Evolutionary conservation across 1,284 basidiomycete genomes (phyloP).

Genomic region (Cryptococcus maquisensis): DNA sequence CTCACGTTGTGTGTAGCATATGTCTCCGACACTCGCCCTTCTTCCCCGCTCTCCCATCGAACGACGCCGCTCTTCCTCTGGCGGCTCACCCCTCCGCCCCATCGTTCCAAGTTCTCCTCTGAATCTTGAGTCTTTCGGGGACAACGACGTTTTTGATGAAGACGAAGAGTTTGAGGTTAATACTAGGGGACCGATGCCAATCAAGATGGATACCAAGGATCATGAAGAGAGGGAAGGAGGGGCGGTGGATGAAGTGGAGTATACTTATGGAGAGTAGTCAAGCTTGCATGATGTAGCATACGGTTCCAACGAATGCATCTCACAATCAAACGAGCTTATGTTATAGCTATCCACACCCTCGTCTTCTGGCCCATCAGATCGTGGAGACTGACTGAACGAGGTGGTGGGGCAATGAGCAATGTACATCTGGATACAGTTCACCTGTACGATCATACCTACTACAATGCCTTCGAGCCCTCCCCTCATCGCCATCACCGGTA

Average conservation of each 20-base stretch:
- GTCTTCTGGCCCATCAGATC: no score
- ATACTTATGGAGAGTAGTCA: slow-evolving; percentile 38
- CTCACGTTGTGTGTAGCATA: slow-evolving; percentile 58
- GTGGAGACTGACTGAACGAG: no score
- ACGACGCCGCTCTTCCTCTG: slow-evolving; percentile 64
- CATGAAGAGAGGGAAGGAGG: slow-evolving; percentile 41
- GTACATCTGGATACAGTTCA: no score
- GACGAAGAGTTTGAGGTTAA: slow-evolving; percentile 52
- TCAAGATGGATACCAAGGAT: slow-evolving; percentile 41
- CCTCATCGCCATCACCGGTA: neutral
- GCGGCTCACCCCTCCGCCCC: slow-evolving; percentile 70
- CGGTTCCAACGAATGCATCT: neutral
- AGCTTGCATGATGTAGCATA: neutral
- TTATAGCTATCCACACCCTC: no score
- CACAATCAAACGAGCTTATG: no score
- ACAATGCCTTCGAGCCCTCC: neutral
- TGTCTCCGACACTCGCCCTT: slow-evolving; percentile 89
- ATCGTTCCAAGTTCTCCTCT: slow-evolving; percentile 59
- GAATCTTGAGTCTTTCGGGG: slow-evolving; percentile 53
- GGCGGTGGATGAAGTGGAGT: slow-evolving; percentile 50
- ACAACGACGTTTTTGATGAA: slow-evolving; percentile 60
- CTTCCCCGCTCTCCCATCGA: slow-evolving; percentile 78
- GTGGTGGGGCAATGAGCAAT: no score
- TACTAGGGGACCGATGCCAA: slow-evolving; percentile 69
- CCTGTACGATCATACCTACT: no score